Percentiles rank a stretch among this genome's conserved stretches.
Conservation (phyloP, 352 stramenopile species). For the Pythium graminicola region DNA sequence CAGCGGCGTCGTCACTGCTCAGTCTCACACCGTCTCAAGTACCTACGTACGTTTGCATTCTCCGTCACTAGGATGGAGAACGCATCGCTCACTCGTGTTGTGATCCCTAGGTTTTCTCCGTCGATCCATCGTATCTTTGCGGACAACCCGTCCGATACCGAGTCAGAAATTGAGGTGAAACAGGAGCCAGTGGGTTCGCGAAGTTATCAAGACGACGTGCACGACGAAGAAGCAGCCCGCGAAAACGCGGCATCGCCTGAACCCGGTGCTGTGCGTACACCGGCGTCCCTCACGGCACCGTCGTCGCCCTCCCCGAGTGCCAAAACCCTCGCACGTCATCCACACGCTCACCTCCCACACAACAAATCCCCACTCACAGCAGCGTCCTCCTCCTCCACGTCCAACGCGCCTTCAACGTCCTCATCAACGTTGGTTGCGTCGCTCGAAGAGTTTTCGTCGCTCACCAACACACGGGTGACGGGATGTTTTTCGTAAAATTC, state of each 20-base stretch:
- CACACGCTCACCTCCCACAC: slow-evolving; percentile 1
- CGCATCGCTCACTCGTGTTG: neutral
- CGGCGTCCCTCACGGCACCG: slow-evolving; percentile 13
- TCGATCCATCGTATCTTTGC: slow-evolving; percentile 13
- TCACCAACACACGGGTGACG: slow-evolving; percentile 1
- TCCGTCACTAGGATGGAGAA: neutral
- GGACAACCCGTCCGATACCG: slow-evolving; percentile 4
- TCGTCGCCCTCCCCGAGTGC: slow-evolving; percentile 22
- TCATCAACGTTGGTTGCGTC: neutral
- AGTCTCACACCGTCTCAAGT: slow-evolving; percentile 27
- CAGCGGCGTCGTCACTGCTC: slow-evolving; percentile 28
- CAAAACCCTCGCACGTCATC: slow-evolving; percentile 13
- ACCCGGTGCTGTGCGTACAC: slow-evolving; percentile 6
- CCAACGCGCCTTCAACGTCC: neutral
- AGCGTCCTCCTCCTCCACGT: neutral
- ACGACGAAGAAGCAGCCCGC: slow-evolving; percentile 7
- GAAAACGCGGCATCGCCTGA: slow-evolving; percentile 16
- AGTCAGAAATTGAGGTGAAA: slow-evolving; percentile 3
- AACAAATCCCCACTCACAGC: neutral
- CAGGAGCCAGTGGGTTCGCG: neutral
- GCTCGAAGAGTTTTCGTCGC: slow-evolving; percentile 7
- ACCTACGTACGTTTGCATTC: slow-evolving; percentile 7
- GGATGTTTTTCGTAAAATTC: slow-evolving; percentile 15
- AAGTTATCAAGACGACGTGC: slow-evolving; percentile 4
- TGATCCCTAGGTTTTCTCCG: slow-evolving; percentile 14